phyloP scores from a whole-genome alignment of 192 early-diverging fungal genomes.

The Coemansia sp. region DNA sequence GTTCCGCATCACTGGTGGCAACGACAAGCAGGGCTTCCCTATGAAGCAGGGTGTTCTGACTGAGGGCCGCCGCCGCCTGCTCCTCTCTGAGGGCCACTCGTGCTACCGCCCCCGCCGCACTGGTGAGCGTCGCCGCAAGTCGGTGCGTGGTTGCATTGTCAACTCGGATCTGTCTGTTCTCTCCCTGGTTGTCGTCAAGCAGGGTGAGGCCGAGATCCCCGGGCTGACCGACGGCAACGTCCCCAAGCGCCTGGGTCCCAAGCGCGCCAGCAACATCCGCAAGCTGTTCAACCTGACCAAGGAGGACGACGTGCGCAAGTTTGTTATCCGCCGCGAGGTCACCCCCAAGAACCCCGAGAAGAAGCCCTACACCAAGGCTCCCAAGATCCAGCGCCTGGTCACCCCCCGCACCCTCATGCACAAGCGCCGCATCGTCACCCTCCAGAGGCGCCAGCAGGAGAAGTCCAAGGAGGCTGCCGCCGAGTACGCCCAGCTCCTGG shows the following conservation, averaged over 20 bases:
- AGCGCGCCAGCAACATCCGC: constrained; percentile 98
- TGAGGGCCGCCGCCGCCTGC: constrained; percentile 72
- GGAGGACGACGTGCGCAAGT: constrained; percentile 99
- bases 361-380: constrained; percentile 95
- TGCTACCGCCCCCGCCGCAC: constrained; percentile 97
- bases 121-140: constrained; percentile 99
- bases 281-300: constrained; percentile 98
- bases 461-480: constrained; percentile 66
- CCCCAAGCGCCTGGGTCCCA: constrained; percentile 98
- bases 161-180: constrained; percentile 89
- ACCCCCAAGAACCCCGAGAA: constrained; percentile 79
- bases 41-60: constrained; percentile 99
- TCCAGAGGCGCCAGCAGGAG: constrained; percentile 83
- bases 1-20: constrained; percentile 98
- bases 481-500: constrained; percentile 84
- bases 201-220: constrained; percentile 94
- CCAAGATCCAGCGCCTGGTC: constrained; percentile 95
- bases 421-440: constrained; percentile 82
- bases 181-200: constrained; percentile 93
- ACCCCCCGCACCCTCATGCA: constrained; percentile 96
- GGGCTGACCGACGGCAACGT: constrained; percentile 89
- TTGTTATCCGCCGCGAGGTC: constrained; percentile 97
- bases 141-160: constrained; percentile 99
- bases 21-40: constrained; percentile 99
- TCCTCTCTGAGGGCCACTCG: constrained; percentile 92